These are phyloP conservation scores for Hericium coralloides DNA, from an alignment of 768 basidiomycete genomes.

Conservation along the genomic window DNA sequence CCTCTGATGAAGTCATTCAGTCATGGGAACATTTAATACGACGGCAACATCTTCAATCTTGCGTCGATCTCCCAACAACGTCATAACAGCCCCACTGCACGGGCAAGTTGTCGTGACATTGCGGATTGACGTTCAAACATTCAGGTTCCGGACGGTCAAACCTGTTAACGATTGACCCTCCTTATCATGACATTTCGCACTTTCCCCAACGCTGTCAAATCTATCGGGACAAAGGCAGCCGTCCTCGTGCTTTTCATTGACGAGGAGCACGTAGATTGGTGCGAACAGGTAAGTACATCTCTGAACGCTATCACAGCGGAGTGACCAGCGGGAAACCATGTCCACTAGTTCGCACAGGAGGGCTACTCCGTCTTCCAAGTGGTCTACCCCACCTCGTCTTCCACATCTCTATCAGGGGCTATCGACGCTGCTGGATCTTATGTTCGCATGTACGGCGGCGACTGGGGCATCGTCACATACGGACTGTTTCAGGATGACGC, in stretches of 20 bases:
- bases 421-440: constrained; percentile 9
- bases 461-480: constrained; percentile 25
- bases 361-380: constrained; percentile 30
- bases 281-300: constrained; percentile 24
- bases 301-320: background rate
- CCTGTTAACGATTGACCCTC: too few species aligned
- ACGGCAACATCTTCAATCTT: too few species aligned
- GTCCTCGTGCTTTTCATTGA: constrained; percentile 23
- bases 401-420: constrained; percentile 11
- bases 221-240: constrained; percentile 20
- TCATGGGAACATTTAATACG: too few species aligned
- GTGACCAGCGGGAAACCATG: background rate
- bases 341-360: constrained; percentile 28
- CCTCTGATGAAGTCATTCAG: too few species aligned
- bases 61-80: too few species aligned
- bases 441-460: constrained; percentile 6
- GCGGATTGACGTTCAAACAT: too few species aligned
- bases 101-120: too few species aligned
- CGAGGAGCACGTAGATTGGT: constrained; percentile 26
- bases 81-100: too few species aligned
- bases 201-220: constrained; percentile 21
- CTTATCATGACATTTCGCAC: constrained; percentile 9
- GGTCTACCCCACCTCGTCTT: constrained; percentile 15
- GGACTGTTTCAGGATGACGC: constrained; percentile 19
- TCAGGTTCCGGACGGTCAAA: too few species aligned